Percentiles rank a stretch among this genome's conserved stretches.
phyloP scores from a whole-genome alignment of 225 moss, liverwort and hornwort species.

The Polytrichum commune region DNA sequence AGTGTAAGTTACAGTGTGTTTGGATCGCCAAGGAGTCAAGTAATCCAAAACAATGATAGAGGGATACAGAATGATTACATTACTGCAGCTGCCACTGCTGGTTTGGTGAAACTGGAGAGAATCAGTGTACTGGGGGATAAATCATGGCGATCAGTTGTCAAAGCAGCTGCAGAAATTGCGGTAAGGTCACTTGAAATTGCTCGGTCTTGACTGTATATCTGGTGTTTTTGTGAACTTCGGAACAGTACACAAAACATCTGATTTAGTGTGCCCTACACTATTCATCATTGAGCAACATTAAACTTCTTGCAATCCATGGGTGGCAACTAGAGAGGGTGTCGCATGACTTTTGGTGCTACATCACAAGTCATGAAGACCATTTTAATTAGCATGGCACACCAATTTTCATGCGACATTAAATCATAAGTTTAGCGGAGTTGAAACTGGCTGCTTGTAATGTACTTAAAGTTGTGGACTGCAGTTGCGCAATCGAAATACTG shows the following conservation, averaged over 20 bases:
- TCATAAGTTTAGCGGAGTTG: not conserved
- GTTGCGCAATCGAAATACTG: constrained; percentile 9
- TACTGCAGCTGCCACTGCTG: constrained; percentile 27
- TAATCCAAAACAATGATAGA: not conserved
- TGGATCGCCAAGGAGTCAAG: constrained; percentile 7
- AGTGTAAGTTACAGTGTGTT: constrained; percentile 60
- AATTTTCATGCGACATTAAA: too few species aligned
- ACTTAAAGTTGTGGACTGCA: not conserved
- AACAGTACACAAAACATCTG: too few species aligned
- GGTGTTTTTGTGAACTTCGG: constrained; percentile 1
- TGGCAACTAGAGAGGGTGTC: too few species aligned
- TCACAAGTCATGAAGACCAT: too few species aligned
- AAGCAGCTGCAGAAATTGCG: constrained; percentile 41
- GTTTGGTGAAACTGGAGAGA: constrained; percentile 65
- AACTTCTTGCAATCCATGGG: too few species aligned
- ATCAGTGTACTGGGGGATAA: constrained; percentile 60
- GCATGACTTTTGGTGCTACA: too few species aligned
- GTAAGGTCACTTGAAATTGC: constrained; percentile 29
- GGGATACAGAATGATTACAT: constrained; percentile 10
- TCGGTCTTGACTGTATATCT: not conserved
- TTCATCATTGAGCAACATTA: too few species aligned
- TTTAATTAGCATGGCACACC: too few species aligned
- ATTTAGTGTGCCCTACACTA: too few species aligned
- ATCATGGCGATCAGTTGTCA: constrained; percentile 47
- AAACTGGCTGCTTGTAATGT: not conserved